Conservation (phyloP, 1,139 yeast genomes). For the Blastobotrys capitulatus region DNA sequence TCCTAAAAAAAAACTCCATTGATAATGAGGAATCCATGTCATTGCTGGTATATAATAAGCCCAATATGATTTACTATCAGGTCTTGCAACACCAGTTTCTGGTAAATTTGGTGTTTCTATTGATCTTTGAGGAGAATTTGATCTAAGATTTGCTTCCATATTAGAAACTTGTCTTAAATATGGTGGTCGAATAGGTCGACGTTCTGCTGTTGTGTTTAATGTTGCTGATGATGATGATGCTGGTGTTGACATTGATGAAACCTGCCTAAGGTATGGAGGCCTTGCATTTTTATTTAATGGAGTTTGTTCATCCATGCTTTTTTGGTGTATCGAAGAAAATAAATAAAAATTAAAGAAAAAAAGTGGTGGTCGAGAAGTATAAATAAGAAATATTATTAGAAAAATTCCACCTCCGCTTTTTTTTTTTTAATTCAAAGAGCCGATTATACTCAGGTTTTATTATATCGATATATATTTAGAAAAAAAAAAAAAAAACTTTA, state of each 20-base stretch:
- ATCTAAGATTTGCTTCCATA: conserved; percentile 5
- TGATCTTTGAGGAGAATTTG: neutral
- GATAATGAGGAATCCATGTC: conserved; percentile 72
- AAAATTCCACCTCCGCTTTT: too few relatives aligned
- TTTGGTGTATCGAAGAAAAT: neutral
- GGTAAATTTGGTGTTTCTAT: conserved; percentile 9
- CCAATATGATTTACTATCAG: conserved; percentile 28
- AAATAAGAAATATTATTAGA: too few relatives aligned
- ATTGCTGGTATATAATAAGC: conserved; percentile 77
- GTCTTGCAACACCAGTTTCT: conserved; percentile 8
- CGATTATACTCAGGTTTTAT: too few relatives aligned
- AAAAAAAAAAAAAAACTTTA: too few relatives aligned
- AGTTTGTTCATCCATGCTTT: neutral
- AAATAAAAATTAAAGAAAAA: too few relatives aligned
- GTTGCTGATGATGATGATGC: too few relatives aligned
- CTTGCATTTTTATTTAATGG: neutral
- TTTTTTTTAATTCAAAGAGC: too few relatives aligned
- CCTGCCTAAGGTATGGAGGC: too few relatives aligned
- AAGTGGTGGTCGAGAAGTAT: too few relatives aligned
- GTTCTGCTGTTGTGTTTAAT: neutral
- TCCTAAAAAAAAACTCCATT: conserved; percentile 48
- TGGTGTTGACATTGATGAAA: too few relatives aligned
- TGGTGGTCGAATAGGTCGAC: conserved; percentile 7
- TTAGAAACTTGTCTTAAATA: conserved; percentile 12
- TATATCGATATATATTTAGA: too few relatives aligned